Evolutionary conservation across 768 basidiomycete species (phyloP), one percentile per base, ranked within the genome.

Genomic region (Chalciporus piperatus): DNA sequence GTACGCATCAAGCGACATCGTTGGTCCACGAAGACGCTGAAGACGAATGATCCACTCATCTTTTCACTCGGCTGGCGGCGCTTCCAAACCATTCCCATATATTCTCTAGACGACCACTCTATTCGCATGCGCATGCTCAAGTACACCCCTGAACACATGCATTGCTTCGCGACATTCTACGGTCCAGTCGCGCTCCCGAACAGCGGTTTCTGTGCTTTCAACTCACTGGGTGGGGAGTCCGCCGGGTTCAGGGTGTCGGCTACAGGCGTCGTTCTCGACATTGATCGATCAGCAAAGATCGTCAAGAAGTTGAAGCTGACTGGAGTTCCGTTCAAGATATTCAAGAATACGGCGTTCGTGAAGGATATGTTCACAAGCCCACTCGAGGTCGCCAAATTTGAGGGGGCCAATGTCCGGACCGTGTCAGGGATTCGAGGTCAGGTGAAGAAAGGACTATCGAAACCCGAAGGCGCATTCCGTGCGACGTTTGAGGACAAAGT

Each of bases 111-210:
- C 67, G 97, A 99, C 70, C 95, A 97, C 65, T 92, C 89, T 10
- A 96, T 98, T 59, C 89, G 97, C 16, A 97, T 98, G 86, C 92
- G 97, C 32, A 90, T 98, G 87, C 88, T 99, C 73, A 99, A 99
- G 73, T 99, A 99, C 67, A 98, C 97, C 1, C 97, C 97, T 0
- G 97, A 99, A 72, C 97, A 99, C 64, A 98, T 96, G 97, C 97
- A 99, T 67, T 99, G 97, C 64, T 96, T 87, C 64, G 96, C 95
- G 3, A 97, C 95, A 3, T 97, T 98, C 70, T 99, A 95, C 64
- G 96, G 93, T 0, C 96, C 97, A 7, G 85, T 92, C 19, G 76
- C 92, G 3, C 74, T 91, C 0, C 96, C 95, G 19, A 97, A 97
- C 70, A 97, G 92, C 0, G 94, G 95, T 28, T 95, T 99, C 72